Conservation (phyloP, 2,329 filamentous ascomycete genomes). For the Microdochium paspali region DNA sequence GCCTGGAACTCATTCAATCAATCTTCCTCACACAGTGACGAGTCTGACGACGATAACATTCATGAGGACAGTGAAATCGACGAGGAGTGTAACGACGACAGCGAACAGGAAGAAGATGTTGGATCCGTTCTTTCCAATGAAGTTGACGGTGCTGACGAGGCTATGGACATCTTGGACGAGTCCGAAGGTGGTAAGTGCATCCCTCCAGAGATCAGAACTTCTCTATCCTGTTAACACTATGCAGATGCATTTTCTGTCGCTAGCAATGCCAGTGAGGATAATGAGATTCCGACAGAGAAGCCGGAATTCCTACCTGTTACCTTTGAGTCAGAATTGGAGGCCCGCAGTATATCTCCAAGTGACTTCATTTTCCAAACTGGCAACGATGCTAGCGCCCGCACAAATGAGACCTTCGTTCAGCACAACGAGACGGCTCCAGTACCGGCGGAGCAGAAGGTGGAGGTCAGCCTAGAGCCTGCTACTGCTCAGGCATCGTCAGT, state of each 20-base stretch:
- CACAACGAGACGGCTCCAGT: not conserved
- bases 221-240: not conserved
- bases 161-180: constrained; percentile 13
- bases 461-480: not conserved
- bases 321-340: not conserved
- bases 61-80: not conserved
- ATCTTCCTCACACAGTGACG: not conserved
- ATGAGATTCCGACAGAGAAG: not conserved
- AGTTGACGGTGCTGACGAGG: constrained; percentile 16
- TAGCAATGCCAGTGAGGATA: not conserved
- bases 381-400: not conserved
- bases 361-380: not conserved
- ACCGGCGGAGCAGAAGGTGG: constrained; percentile 5
- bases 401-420: not conserved
- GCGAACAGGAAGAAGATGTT: not conserved
- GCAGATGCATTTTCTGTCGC: not conserved
- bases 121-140: constrained; percentile 12
- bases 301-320: too few relatives aligned
- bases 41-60: constrained; percentile 15
- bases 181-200: constrained; percentile 1
- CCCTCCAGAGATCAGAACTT: too few relatives aligned
- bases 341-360: not conserved
- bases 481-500: not conserved
- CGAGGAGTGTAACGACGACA: not conserved
- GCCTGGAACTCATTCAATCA: too few relatives aligned